These are phyloP conservation scores for Vachellia collinsii DNA, from an alignment of 306 rosid species.

Conservation along the genomic window DNA sequence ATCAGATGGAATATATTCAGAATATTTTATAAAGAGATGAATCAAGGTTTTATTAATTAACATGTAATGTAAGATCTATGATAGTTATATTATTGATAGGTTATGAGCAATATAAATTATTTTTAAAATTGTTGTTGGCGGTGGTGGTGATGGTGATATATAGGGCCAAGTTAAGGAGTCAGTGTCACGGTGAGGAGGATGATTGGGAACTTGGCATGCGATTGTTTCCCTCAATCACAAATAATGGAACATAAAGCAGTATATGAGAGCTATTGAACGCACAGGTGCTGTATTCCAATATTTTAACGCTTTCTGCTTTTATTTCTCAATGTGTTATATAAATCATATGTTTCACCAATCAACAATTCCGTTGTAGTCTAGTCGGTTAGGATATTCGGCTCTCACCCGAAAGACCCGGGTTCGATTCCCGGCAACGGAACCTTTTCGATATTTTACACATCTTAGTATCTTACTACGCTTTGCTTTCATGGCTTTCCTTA, in stretches of 20 bases:
- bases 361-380: conserved; percentile 59
- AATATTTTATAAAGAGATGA: neutral
- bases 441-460: neutral
- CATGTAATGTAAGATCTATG: too few relatives aligned
- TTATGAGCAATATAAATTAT: too few relatives aligned
- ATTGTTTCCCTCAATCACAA: neutral
- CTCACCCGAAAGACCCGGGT: conserved; percentile 61
- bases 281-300: neutral
- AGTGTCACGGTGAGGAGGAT: neutral
- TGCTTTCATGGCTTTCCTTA: too few relatives aligned
- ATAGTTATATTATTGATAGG: too few relatives aligned
- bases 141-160: too few relatives aligned
- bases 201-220: neutral
- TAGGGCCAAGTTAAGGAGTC: neutral
- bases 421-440: conserved; percentile 70
- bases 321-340: neutral
- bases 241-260: neutral
- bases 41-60: too few relatives aligned
- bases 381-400: conserved; percentile 59
- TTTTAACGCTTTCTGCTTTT: neutral
- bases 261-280: neutral
- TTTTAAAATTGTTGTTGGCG: too few relatives aligned
- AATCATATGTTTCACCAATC: too few relatives aligned
- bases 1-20: neutral
- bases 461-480: too few relatives aligned